Conservation (phyloP, 139 green algal species). For the Chlamydomonas sp. region DNA sequence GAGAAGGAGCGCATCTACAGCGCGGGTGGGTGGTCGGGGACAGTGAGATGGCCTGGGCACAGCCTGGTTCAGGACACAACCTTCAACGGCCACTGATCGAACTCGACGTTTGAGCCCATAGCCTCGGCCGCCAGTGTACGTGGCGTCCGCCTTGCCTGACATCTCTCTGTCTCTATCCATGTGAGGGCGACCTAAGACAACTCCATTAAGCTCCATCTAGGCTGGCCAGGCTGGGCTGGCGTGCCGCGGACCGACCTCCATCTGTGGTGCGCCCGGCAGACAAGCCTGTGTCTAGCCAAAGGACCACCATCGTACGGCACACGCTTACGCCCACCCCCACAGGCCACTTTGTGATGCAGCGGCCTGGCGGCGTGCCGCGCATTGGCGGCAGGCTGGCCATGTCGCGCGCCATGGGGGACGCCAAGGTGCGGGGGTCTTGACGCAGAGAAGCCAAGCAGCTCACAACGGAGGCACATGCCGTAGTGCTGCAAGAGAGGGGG, state of each 20-base stretch:
- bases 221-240: too few relatives aligned
- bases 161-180: neutral
- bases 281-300: too few relatives aligned
- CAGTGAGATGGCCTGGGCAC: neutral
- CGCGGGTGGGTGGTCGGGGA: neutral
- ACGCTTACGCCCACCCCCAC: neutral
- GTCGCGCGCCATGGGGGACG: conserved; percentile 66
- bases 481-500: neutral
- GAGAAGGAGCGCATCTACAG: conserved; percentile 55
- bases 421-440: conserved; percentile 19
- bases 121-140: too few relatives aligned
- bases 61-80: too few relatives aligned
- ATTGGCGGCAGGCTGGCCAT: conserved; percentile 59
- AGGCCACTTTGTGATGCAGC: conserved; percentile 26
- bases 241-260: too few relatives aligned
- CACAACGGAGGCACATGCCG: neutral
- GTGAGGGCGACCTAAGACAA: too few relatives aligned
- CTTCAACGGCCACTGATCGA: too few relatives aligned
- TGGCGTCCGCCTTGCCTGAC: neutral
- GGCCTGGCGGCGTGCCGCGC: conserved; percentile 14
- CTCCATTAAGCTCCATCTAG: too few relatives aligned
- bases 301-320: too few relatives aligned
- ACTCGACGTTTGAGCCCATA: too few relatives aligned
- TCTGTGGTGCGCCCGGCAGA: too few relatives aligned
- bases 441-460: conserved; percentile 31